Base-by-base conservation (phyloP, 1,284 basidiomycete species). In the Malassezia psittaci region DNA sequence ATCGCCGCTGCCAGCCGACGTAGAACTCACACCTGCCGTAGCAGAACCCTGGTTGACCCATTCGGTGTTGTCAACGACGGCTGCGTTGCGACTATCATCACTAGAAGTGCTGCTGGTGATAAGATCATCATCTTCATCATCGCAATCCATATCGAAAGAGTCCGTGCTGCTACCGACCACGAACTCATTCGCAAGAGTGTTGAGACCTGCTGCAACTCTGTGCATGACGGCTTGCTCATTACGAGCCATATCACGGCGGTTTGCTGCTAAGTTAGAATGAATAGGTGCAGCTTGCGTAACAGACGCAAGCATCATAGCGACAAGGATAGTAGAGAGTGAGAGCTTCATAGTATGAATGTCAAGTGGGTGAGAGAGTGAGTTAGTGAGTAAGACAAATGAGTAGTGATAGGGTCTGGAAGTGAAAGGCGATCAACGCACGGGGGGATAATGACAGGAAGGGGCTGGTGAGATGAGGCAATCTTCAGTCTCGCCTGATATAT, bases 361-460 rank as follows among this genome's bases (percentile, higher is more conserved):
- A 16, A 10, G 32, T 32, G 16, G 11, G 41, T 42, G 29, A 18
- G 41, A 29, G 16, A 24, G 32, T 13, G 43, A 15, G 43, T 33
- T 29, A 2, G 19, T 16, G 16, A n/a, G 39, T 16, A 13, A 41
- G 21, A 15, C 16, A 41, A 32, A 24, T 15, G 33, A 44, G 42
- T 29, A 44, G 38, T 41, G 16, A n/a, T 29, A 29, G 24, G 24
- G n/a, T 39, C 41, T 43, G 41, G n/a, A 21, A 12, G 41, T 43
- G 41, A 43, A 43, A 19, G 41, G 41, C 41, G 41, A 43, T 43
- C 41, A 43, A 43, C 41, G 41, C 41, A 46, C 44, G 12, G 19
- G 18, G 21, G 32, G 13, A 15, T 5, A 10, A 33, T 16, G 13
- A 32, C 32, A 16, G 44, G n/a, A 29, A 35, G 44, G 44, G 44